These are phyloP conservation scores for Candida koratica DNA, from an alignment of 805 yeast species.

Conservation along the genomic window DNA sequence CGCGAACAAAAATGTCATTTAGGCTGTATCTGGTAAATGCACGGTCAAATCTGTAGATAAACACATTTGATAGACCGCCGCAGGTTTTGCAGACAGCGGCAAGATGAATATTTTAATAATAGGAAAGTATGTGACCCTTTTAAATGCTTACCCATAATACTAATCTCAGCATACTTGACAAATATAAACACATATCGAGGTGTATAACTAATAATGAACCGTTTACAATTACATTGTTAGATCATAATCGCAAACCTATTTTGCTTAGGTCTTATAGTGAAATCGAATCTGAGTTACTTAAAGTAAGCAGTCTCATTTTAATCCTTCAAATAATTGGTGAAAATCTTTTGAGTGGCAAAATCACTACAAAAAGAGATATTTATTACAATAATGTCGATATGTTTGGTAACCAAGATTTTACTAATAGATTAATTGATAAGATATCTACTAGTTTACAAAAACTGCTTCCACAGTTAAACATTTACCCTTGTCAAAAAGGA, in stretches of 20 bases:
- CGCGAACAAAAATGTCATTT: too few species aligned
- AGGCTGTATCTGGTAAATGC: too few species aligned
- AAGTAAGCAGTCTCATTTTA: background rate
- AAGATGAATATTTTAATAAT: background rate
- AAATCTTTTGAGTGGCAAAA: conserved; percentile 2
- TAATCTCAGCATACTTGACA: background rate
- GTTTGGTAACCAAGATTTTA: conserved; percentile 42
- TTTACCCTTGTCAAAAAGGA: conserved; percentile 57
- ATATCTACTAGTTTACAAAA: conserved; percentile 38
- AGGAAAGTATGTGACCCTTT: conserved; percentile 2
- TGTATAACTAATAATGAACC: background rate
- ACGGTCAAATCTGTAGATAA: background rate
- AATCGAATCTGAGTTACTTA: conserved; percentile 4
- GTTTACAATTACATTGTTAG: background rate
- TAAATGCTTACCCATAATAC: background rate
- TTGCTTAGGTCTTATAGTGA: conserved; percentile 2
- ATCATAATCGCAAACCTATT: background rate
- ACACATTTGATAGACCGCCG: conserved; percentile 1
- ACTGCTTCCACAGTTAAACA: conserved; percentile 36
- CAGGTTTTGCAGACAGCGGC: background rate
- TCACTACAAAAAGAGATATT: conserved; percentile 51
- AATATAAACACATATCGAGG: background rate
- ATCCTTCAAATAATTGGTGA: conserved; percentile 2
- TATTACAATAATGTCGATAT: conserved; percentile 55
- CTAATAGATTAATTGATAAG: conserved; percentile 37